Conservation (phyloP, 2,329 filamentous ascomycete genomes). For the Alternaria viburni region DNA sequence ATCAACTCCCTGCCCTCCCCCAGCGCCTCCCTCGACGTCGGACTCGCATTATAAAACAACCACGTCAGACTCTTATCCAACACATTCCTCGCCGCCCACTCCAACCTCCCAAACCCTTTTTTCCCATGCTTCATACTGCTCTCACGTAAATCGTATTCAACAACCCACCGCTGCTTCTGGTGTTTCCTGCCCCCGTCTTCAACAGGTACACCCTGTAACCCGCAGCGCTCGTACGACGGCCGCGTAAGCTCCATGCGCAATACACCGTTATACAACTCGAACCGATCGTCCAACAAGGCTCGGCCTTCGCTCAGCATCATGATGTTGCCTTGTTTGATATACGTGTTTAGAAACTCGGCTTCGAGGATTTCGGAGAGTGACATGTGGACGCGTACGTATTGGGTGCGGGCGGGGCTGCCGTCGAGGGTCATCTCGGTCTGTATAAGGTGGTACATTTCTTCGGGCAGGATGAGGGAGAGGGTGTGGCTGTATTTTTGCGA, state of each 20-base stretch:
- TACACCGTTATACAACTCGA: constrained; percentile 71
- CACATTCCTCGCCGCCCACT: constrained; percentile 80
- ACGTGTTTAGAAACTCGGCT: constrained; percentile 78
- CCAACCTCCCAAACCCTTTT: constrained; percentile 78
- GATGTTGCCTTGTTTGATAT: constrained; percentile 82
- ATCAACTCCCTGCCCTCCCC: constrained; percentile 32
- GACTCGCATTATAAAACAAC: constrained; percentile 73
- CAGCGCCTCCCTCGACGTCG: constrained; percentile 29
- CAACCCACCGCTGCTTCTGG: constrained; percentile 75
- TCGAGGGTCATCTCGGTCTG: constrained; percentile 20
- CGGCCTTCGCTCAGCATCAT: constrained; percentile 84
- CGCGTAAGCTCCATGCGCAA: constrained; percentile 80
- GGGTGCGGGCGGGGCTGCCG: constrained; percentile 38
- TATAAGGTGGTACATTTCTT: constrained; percentile 54
- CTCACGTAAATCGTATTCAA: constrained; percentile 76
- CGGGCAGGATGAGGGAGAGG: constrained; percentile 75
- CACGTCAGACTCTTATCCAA: constrained; percentile 72
- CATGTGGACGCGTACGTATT: constrained; percentile 75
- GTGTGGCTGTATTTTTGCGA: constrained; percentile 72
- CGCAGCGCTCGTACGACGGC: constrained; percentile 81
- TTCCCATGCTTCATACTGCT: constrained; percentile 83
- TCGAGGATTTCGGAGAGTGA: constrained; percentile 74
- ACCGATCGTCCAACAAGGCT: constrained; percentile 72
- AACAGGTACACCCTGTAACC: constrained; percentile 74
- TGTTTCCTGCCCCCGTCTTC: constrained; percentile 65